Evolutionary conservation across 768 basidiomycete species (phyloP), one percentile per base, ranked within the genome.

Genomic region (Dictyophora rubrovolvata): DNA sequence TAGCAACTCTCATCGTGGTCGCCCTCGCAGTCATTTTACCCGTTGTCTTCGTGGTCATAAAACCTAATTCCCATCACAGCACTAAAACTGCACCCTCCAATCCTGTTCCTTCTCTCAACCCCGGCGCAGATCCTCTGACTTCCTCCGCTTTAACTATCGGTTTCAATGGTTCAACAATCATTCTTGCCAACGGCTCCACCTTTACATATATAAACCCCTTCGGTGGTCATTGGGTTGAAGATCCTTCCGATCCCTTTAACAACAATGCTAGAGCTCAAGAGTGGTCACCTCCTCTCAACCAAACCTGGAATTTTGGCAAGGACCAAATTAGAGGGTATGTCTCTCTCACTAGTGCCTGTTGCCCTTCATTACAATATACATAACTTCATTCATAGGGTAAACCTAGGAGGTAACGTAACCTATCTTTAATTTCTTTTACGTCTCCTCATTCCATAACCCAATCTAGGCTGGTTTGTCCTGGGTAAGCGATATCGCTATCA

Each of bases 161-260:
- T 12, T 80, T 81, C 17, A 82, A 87, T 66, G 90, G 89, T 10
- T 86, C 84, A 28, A 74, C 74, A 5, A 72, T 92, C 54, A 81
- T 76, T 8, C 73, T 76, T 18, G 81, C 78, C 2, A 79, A 91
- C 66, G 93, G 92, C 1, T 71, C 80, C 1, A 83, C 78, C 1
- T 87, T 93, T 70, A 81, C 76, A 1, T 94, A 95, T 69, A 75
- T 74, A 60, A 94, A 93, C 70, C 72, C 78, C 18, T 87, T 89
- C 67, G 89, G 83, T 35, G 87, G 87, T 46, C 81, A 78, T 65
- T 87, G 85, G 85, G 76, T 79, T 18, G 73, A 69, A 71, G 81
- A 89, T 69, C 83, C 84, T 14, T 75, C 83, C 49, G 75, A 87
- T 67, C 87, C 90, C 6, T 89, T 84, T 75, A 85, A 84, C 71